phyloP scores from a whole-genome alignment of 192 early-diverging fungal species.

The Coemansia sp. region DNA sequence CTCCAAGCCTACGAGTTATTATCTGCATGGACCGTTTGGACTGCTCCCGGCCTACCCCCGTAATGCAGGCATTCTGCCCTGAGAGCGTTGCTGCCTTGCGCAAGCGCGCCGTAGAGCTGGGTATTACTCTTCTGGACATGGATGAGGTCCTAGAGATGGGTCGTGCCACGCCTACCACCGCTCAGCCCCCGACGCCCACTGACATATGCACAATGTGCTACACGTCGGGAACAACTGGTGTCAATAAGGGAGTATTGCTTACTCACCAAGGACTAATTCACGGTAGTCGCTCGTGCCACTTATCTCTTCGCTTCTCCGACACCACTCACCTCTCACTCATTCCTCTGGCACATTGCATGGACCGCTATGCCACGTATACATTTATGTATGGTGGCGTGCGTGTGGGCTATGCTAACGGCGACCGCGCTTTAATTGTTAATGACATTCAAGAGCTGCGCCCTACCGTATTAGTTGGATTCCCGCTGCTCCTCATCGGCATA shows the following conservation, averaged over 20 bases:
- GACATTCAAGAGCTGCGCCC: constrained; percentile 76
- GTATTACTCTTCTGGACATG: constrained; percentile 61
- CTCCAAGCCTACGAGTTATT: constrained; percentile 69
- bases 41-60: constrained; percentile 19
- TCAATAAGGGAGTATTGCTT: constrained; percentile 65
- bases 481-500: constrained; percentile 77
- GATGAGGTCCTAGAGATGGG: constrained; percentile 63
- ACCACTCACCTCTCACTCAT: constrained; percentile 58
- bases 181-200: constrained; percentile 58
- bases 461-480: constrained; percentile 70
- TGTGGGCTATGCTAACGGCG: constrained; percentile 79
- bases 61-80: constrained; percentile 26
- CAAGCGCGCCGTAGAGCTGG: constrained; percentile 63
- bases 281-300: not conserved
- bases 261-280: constrained; percentile 59
- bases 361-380: constrained; percentile 60
- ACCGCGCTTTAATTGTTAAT: constrained; percentile 67
- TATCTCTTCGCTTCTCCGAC: not conserved
- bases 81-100: constrained; percentile 36
- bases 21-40: constrained; percentile 74
- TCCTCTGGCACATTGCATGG: constrained; percentile 83
- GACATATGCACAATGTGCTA: constrained; percentile 71
- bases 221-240: constrained; percentile 82
- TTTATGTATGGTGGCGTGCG: constrained; percentile 56
- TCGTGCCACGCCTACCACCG: constrained; percentile 48